These are phyloP conservation scores for Acidomyces sp. DNA, from an alignment of 495 filamentous ascomycete species.

Conservation along the genomic window DNA sequence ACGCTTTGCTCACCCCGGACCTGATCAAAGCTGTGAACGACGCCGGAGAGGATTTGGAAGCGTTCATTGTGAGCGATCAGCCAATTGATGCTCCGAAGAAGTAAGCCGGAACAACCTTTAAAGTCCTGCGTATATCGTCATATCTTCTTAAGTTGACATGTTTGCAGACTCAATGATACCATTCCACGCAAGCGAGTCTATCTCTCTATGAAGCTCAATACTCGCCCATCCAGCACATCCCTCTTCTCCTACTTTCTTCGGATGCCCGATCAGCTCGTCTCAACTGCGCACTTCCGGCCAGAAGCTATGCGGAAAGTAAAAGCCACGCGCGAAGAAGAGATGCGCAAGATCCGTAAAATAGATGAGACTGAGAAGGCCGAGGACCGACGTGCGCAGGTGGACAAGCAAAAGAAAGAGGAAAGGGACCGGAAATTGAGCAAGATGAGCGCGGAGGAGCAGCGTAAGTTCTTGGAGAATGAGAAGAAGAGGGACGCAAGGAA, in stretches of 20 bases:
- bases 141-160: background rate
- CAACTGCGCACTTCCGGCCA: constrained; percentile 67
- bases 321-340: constrained; percentile 65
- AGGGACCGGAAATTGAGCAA: constrained; percentile 69
- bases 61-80: constrained; percentile 80
- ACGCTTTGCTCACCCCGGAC: constrained; percentile 69
- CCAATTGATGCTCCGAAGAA: constrained; percentile 79
- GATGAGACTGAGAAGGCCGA: constrained; percentile 91
- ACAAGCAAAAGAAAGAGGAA: constrained; percentile 84
- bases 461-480: constrained; percentile 89
- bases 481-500: constrained; percentile 64
- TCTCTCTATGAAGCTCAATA: constrained; percentile 51
- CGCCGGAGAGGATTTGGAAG: constrained; percentile 74
- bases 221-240: constrained; percentile 40
- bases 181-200: constrained; percentile 73
- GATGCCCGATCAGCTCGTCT: constrained; percentile 65
- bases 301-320: constrained; percentile 80
- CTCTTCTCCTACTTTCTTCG: constrained; percentile 76
- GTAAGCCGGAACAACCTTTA: constrained; percentile 37
- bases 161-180: constrained; percentile 66
- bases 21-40: constrained; percentile 66
- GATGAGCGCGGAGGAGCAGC: constrained; percentile 85
- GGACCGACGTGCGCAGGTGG: constrained; percentile 62
- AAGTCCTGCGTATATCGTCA: background rate
- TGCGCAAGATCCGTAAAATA: constrained; percentile 61